Conservation (phyloP, 2,329 filamentous ascomycete genomes). For the Botrytis cinerea region DNA sequence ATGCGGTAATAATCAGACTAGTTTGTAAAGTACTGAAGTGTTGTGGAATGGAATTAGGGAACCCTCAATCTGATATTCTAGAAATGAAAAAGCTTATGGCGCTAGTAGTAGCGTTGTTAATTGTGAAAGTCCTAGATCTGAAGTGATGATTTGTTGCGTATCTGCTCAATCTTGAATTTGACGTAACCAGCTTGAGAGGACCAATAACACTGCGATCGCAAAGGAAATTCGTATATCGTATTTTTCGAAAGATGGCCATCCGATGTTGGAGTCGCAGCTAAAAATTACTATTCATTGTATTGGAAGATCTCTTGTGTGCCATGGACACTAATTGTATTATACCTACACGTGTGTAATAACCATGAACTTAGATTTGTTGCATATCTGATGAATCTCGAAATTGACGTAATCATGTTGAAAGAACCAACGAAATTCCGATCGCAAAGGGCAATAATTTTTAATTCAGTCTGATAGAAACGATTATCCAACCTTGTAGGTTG, state of each 20-base stretch:
- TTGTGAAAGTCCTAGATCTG: rapidly evolving
- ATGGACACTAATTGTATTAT: too few relatives aligned
- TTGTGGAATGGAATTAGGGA: not conserved
- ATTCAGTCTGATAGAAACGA: not conserved
- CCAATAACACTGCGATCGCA: not conserved
- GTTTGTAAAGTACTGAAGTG: not conserved
- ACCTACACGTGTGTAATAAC: too few relatives aligned
- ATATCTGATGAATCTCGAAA: not conserved
- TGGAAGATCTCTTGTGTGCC: too few relatives aligned
- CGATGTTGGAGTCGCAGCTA: too few relatives aligned
- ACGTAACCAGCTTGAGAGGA: not conserved
- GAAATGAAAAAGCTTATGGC: too few relatives aligned
- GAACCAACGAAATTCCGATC: not conserved
- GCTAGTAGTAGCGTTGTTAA: not conserved
- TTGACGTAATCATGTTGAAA: not conserved
- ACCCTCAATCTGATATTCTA: not conserved
- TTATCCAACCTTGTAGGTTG: not conserved
- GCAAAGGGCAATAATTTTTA: not conserved
- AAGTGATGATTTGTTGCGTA: not conserved
- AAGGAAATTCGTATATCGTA: not conserved
- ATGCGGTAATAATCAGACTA: too few relatives aligned
- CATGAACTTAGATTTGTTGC: not conserved
- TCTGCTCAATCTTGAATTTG: not conserved
- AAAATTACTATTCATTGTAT: too few relatives aligned
- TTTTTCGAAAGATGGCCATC: too few relatives aligned